Percentiles rank a stretch among this genome's conserved stretches.
Conservation (phyloP, 2,329 filamentous ascomycete species). For the Penicillium sp. region DNA sequence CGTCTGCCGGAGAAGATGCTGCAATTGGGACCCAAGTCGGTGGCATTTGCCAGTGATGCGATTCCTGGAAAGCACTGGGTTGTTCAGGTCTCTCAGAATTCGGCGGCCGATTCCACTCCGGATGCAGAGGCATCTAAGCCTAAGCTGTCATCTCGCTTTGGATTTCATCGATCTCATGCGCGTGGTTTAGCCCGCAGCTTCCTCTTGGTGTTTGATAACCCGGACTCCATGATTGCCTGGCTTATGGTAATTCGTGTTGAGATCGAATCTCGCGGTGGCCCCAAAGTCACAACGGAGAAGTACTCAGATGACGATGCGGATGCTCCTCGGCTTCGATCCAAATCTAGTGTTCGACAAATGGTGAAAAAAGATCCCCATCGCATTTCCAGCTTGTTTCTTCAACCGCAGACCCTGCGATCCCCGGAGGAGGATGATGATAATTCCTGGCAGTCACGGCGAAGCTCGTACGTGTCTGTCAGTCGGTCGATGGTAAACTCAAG, state of each 20-base stretch:
- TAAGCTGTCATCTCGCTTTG: slow-evolving; percentile 37
- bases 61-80: slow-evolving; percentile 52
- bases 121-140: slow-evolving; percentile 33
- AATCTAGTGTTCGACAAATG: slow-evolving; percentile 31
- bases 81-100: slow-evolving; percentile 45
- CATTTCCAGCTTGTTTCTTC: slow-evolving; percentile 32
- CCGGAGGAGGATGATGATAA: slow-evolving; percentile 26
- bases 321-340: slow-evolving; percentile 25
- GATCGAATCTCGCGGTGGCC: slow-evolving; percentile 48
- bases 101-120: slow-evolving; percentile 29
- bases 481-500: slow-evolving; percentile 32
- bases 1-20: slow-evolving; percentile 50
- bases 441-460: slow-evolving; percentile 29
- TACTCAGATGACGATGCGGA: slow-evolving; percentile 30
- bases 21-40: slow-evolving; percentile 45
- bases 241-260: slow-evolving; percentile 45
- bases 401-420: slow-evolving; percentile 25
- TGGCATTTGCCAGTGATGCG: slow-evolving; percentile 51
- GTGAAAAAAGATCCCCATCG: slow-evolving; percentile 38
- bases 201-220: slow-evolving; percentile 45
- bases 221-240: slow-evolving; percentile 48
- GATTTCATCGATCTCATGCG: slow-evolving; percentile 35
- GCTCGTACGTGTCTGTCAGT: slow-evolving; percentile 31
- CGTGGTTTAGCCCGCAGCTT: slow-evolving; percentile 41
- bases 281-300: slow-evolving; percentile 43